Base-by-base conservation (phyloP, 192 early-diverging fungal species). In the Podila epicladia region DNA sequence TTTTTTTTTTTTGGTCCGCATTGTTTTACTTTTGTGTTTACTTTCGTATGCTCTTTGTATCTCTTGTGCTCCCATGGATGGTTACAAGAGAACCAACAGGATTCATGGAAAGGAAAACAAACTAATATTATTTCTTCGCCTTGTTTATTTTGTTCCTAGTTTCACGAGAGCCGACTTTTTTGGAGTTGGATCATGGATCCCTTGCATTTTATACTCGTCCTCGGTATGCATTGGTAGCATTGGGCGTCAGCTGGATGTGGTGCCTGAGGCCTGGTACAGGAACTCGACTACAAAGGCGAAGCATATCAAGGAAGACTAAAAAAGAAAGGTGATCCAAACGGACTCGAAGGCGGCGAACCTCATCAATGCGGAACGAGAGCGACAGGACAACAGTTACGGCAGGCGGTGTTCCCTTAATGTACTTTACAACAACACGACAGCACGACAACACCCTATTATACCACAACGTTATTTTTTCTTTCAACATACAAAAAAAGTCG, bases 101-200 rank as follows among this genome's bases (percentile, higher is more conserved):
- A 59, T 24, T 20, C 71, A 58, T 26, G 64, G 48, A 57, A 57
- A 33, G 3, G 20, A 72, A 31, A 35, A 53, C 2, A 53, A 28
- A 29, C 22, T 41, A 22, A 37, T 41, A 7, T 60, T 51, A 26
- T 5, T 59, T 28, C 31, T 3, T 59, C 19, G 13, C 6, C 11
- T 22, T 48, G 9, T 8, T 7, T 19, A 24, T 24, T 55, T 4
- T n/a, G n/a, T 53, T 28, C 26, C 1, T 80, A 93, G 90, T 75
- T 91, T 92, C 75, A 89, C 88, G 15, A 74, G 88, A 62, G 88
- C 88, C 17, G 92, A 94, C 79, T 91, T 94, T 84, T 88, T 87
- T 51, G 91, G 91, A 9, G 83, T 94, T 6, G 83, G 89, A 53
- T 89, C 88, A 35, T 93, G 90, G 89, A 87, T 93, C 35, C 92